Evolutionary conservation across 1,284 basidiomycete genomes (phyloP), one percentile per base, ranked within the genome.

Genomic region (Ustilago trichophora): DNA sequence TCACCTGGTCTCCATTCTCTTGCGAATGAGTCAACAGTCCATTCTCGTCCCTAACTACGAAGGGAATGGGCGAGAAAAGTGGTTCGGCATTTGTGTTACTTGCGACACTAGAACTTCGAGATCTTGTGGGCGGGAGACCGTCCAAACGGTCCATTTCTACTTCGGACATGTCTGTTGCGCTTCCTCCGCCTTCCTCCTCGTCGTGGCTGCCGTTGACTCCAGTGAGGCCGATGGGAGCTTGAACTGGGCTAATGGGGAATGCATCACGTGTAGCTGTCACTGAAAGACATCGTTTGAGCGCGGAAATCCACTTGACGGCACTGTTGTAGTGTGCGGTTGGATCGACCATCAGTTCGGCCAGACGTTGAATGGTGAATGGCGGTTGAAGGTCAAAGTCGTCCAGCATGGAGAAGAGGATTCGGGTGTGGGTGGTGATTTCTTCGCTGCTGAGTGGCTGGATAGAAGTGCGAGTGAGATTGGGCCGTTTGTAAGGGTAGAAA

Each of bases 291-390:
- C 67, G 21, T 43, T 65, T 50, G 13, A 73, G 19, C 3, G 71
- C 71, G 3, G 31, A 15, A 8, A 71, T 19, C 55, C 69, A 75
- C 32, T 75, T 73, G 13, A 15, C 4, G 1, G 41, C 41, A 3
- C 29, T 35, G 11, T 36, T 38, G 45, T 72, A 68, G 42, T 73
- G 66, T 41, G 10, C 8, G 2, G 42, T 51, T 0, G 73, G 73
- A 2, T 22, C 7, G 4, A 71, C 26, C 6, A 71, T 41, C 1
- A 75, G 48, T 33, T 73, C 73, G 36, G 51, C 53, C 5, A 75
- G 48, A 2, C 73, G 62, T 35, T 75, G 73, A 27, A 75, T 71
- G 21, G 73, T 75, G 43, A 75, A 75, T 11, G 73, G 73, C 11
- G 73, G 71, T 44, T 73, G 64, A 1, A 44, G 15, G 51, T 73